Conservation (phyloP, 192 early-diverging fungal species). For the Umbelopsis ramanniana region DNA sequence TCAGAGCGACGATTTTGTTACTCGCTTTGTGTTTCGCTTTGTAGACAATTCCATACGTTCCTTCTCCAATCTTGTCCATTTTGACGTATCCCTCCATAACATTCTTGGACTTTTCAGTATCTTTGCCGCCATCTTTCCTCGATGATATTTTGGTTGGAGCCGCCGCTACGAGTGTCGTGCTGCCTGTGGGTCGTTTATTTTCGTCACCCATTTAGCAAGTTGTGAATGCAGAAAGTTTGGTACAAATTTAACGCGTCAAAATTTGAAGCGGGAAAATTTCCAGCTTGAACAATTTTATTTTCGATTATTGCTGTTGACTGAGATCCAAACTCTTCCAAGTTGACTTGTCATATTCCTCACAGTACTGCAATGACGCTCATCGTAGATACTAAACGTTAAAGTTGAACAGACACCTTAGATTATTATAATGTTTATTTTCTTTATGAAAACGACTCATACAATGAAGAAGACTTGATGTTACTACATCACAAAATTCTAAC, state of each 20-base stretch:
- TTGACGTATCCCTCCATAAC: slow-evolving; percentile 65
- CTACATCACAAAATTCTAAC: background rate
- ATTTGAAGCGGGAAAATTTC: background rate
- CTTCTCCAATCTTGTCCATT: slow-evolving; percentile 82
- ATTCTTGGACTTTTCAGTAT: background rate
- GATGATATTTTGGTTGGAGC: background rate
- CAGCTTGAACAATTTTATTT: no score
- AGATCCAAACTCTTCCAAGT: background rate
- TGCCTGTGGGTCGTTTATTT: background rate
- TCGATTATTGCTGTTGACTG: background rate
- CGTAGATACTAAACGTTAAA: no score
- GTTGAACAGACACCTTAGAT: no score
- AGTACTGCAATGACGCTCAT: no score
- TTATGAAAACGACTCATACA: no score
- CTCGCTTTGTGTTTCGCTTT: slow-evolving; percentile 64
- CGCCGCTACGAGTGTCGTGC: background rate
- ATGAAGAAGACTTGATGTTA: background rate
- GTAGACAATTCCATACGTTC: slow-evolving; percentile 85
- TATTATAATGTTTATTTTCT: no score
- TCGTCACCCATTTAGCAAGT: slow-evolving; percentile 6
- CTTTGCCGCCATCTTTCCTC: background rate
- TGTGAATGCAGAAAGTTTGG: background rate
- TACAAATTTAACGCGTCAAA: slow-evolving; percentile 6
- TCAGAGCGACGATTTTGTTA: slow-evolving; percentile 71
- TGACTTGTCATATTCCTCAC: no score